Evolutionary conservation across 352 stramenopile genomes (phyloP).

Genomic region (Globisporangium cystogenes): DNA sequence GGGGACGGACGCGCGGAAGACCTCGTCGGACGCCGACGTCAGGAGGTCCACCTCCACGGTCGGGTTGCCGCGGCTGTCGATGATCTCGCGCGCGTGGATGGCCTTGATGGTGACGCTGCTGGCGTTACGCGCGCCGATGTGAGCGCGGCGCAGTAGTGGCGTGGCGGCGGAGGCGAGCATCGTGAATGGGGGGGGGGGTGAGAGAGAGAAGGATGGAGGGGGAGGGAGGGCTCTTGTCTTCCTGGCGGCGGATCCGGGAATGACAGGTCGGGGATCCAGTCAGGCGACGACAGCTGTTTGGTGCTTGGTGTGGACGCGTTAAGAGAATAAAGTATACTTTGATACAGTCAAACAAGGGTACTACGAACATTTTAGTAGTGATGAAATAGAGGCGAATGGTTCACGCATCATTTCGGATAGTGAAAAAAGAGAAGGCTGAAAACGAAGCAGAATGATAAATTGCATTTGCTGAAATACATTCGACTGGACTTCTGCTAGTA

Average conservation of each 20-base stretch:
- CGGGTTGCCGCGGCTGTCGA: slow-evolving; percentile 98
- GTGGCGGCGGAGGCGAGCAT: slow-evolving; percentile 9
- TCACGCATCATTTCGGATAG: no score
- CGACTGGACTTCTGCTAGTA: neutral
- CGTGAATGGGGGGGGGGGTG: no score
- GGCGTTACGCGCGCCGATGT: slow-evolving; percentile 28
- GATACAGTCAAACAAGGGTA: no score
- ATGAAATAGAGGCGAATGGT: no score
- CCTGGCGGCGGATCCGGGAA: neutral
- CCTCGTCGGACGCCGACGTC: slow-evolving; percentile 76
- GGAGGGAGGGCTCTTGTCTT: slow-evolving; percentile 1
- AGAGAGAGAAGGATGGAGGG: no score
- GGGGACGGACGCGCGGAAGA: slow-evolving; percentile 95
- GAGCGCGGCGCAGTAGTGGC: slow-evolving; percentile 2
- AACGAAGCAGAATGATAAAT: neutral
- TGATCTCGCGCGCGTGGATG: slow-evolving; percentile 96
- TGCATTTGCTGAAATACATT: neutral
- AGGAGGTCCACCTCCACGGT: slow-evolving; percentile 97
- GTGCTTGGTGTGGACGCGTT: no score
- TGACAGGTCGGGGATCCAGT: neutral
- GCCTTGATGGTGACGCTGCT: slow-evolving; percentile 62
- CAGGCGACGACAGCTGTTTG: no score
- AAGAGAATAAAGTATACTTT: no score
- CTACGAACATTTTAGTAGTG: no score
- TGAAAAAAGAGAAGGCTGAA: no score